A percentile compares a stretch with the other conserved stretches of the same genome.
Conservation (phyloP, 345 rosid genomes). For the Salix udensis region DNA sequence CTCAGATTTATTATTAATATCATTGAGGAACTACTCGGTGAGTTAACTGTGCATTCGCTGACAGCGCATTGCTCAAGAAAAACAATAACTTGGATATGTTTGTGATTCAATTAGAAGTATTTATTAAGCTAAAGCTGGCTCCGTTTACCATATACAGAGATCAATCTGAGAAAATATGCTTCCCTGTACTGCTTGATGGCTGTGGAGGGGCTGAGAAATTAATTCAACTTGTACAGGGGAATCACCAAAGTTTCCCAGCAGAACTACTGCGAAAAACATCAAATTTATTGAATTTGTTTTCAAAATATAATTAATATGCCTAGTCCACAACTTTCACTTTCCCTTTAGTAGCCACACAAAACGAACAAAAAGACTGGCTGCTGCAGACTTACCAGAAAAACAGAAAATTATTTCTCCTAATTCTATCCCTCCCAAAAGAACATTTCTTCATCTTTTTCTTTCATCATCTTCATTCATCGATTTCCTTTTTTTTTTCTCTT, state of each 20-base stretch:
- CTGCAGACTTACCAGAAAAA: neutral
- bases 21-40: too few relatives aligned
- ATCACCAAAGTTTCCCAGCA: too few relatives aligned
- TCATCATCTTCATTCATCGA: neutral
- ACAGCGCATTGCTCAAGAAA: too few relatives aligned
- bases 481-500: neutral
- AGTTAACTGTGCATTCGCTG: too few relatives aligned
- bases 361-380: constrained; percentile 15
- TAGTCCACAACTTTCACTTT: constrained; percentile 4
- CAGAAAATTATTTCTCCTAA: constrained; percentile 9
- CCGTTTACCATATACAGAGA: neutral
- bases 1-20: too few relatives aligned
- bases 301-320: neutral
- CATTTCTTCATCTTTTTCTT: neutral
- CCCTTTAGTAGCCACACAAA: constrained; percentile 24
- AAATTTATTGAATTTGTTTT: neutral
- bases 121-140: too few relatives aligned
- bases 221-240: neutral
- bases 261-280: neutral
- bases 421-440: neutral
- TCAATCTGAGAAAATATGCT: too few relatives aligned
- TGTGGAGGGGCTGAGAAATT: neutral
- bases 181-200: neutral
- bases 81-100: too few relatives aligned
- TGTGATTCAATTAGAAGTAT: too few relatives aligned